Base-by-base conservation (phyloP, 495 filamentous ascomycete species). In the Talaromyces nanjingensis region DNA sequence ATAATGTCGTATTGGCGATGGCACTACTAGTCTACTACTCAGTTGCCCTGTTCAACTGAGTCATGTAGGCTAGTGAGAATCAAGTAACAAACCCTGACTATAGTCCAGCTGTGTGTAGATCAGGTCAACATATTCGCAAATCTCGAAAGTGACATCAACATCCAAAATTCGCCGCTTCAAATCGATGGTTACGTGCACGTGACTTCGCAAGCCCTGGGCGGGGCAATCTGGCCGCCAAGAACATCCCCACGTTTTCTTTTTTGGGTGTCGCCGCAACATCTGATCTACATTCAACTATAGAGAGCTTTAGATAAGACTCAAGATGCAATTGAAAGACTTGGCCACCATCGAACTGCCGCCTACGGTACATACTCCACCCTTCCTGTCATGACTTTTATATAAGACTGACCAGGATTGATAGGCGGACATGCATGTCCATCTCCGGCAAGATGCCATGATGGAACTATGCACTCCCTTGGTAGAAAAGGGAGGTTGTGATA, bases 361-460 rank as follows among this genome's bases (percentile, higher is more conserved):
- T 29, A 63, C 62, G 55, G 64, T 56, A 57, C 18, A 12, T 12
- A 3, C 14, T 24, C 9, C 12, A 42, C 29, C 56, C 12, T 2
- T 18, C n/a, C n/a, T 22, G 4, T 58, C 14, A 18, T 52, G 47
- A 20, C n/a, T 18, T 12, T 4, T 16, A 39, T 0, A 12, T 39
- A 11, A 42, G 42, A 9, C 59, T 61, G 33, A 49, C 37, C 27
- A 14, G 14, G 16, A 8, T 6, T 2, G 6, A 12, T 53, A 57
- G 53, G 45, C 56, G 31, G 58, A 65, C 22, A 53, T 59, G 55
- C 59, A 55, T 66, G 77, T 81, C 66, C 90, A 91, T 72, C 81
- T 96, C 62, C 84, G 92, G 47, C 87, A 94, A 76, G 90, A 87
- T 1, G 77, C 82, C 53, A 90, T 96, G 82, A 90, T 91, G 84